phyloP scores from a whole-genome alignment of 805 yeast species.

The Yamadazyma takamatsuzukensis region DNA sequence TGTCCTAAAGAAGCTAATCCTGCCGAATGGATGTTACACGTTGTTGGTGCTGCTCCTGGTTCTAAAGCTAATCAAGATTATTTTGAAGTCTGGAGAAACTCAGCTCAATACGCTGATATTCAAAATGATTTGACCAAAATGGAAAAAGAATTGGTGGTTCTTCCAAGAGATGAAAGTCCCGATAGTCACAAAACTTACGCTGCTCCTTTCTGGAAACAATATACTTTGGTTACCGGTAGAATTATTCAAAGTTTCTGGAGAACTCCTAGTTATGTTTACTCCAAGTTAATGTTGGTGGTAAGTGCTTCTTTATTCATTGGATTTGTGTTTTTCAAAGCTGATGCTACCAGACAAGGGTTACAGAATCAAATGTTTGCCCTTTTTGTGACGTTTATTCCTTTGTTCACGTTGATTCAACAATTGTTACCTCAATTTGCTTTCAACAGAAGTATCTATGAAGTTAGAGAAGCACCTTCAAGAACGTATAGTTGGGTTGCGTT shows the following conservation, averaged over 20 bases:
- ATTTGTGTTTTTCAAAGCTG: slow-evolving; percentile 65
- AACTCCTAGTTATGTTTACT: slow-evolving; percentile 56
- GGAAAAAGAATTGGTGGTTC: slow-evolving; percentile 48
- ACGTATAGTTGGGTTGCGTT: slow-evolving; percentile 43
- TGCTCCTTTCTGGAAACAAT: slow-evolving; percentile 24
- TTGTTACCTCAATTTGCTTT: slow-evolving; percentile 40
- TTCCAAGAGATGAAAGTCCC: slow-evolving; percentile 21
- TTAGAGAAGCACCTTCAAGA: slow-evolving; percentile 43
- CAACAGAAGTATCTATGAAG: slow-evolving; percentile 45
- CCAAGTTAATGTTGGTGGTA: slow-evolving; percentile 56
- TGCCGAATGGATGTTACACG: slow-evolving; percentile 85
- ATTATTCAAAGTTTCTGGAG: slow-evolving; percentile 43
- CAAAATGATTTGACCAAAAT: slow-evolving; percentile 57
- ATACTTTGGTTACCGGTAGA: slow-evolving; percentile 29
- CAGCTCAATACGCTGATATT: slow-evolving; percentile 57
- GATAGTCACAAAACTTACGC: slow-evolving; percentile 31
- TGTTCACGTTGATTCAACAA: slow-evolving; percentile 38
- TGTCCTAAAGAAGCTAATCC: slow-evolving; percentile 38
- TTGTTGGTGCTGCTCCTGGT: slow-evolving; percentile 81
- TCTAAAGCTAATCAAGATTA: slow-evolving; percentile 70
- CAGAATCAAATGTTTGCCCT: slow-evolving; percentile 66
- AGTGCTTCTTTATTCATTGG: slow-evolving; percentile 65
- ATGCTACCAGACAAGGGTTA: slow-evolving; percentile 48
- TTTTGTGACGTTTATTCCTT: slow-evolving; percentile 42
- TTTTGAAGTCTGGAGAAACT: slow-evolving; percentile 72